phyloP scores from a whole-genome alignment of 176 grass and related monocot species.

The Raddia guianensis region DNA sequence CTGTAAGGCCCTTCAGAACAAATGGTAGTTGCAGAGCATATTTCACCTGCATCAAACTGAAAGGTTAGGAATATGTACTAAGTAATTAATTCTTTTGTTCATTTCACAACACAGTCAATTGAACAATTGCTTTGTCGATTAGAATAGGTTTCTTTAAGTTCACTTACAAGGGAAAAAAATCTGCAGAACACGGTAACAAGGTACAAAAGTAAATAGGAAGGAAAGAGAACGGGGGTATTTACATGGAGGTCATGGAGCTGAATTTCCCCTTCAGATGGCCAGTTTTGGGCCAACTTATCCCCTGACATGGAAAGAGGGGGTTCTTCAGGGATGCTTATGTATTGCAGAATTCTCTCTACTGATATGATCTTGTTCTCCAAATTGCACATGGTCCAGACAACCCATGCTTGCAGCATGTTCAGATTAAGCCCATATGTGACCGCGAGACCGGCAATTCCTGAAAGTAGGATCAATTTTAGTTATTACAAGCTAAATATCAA shows the following conservation, averaged over 20 bases:
- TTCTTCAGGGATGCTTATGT: constrained; percentile 73
- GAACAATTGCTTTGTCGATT: not conserved
- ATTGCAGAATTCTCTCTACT: constrained; percentile 91
- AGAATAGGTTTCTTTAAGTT: not conserved
- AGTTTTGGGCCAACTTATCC: constrained; percentile 48
- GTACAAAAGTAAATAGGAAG: not conserved
- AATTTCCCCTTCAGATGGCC: constrained; percentile 74
- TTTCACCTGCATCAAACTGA: constrained; percentile 58
- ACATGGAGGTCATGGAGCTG: constrained; percentile 61
- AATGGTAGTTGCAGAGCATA: constrained; percentile 74
- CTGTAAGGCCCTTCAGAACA: constrained; percentile 74
- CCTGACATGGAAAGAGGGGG: constrained; percentile 59
- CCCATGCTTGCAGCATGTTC: constrained; percentile 73
- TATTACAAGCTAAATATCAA: not conserved
- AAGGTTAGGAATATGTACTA: not conserved
- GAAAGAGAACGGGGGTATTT: not conserved
- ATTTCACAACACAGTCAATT: not conserved
- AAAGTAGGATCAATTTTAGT: constrained; percentile 28
- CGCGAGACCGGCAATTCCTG: constrained; percentile 81
- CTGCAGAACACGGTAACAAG: not conserved
- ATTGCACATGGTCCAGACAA: constrained; percentile 78
- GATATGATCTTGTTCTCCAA: constrained; percentile 89
- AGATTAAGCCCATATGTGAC: constrained; percentile 91
- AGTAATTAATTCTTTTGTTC: not conserved
- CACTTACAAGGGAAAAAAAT: not conserved